Evolutionary conservation across 108 stramenopile species (phyloP).

Genomic region (Skeletonema costatum): DNA sequence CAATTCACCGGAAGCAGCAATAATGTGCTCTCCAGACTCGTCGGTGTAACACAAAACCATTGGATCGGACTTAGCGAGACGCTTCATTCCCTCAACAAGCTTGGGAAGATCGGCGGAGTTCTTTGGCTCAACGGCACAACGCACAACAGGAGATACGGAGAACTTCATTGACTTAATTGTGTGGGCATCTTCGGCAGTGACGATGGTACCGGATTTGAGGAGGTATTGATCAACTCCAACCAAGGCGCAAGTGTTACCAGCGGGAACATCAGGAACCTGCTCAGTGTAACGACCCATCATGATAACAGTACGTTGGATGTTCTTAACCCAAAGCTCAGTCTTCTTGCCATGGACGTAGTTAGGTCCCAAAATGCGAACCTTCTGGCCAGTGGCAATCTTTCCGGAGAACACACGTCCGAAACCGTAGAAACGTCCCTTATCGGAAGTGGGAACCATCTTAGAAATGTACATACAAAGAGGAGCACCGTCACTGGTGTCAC

Average conservation of each 20-base stretch:
- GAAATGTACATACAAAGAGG: conserved; percentile 99
- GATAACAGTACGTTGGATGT: conserved; percentile 99
- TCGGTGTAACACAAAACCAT: conserved; percentile 99
- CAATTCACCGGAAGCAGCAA: conserved; percentile 99
- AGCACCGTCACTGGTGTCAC: conserved; percentile 94
- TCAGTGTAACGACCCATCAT: conserved; percentile 99
- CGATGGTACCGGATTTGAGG: conserved; percentile 99
- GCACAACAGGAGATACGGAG: conserved; percentile 99
- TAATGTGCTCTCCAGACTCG: conserved; percentile 99
- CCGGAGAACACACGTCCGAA: conserved; percentile 99
- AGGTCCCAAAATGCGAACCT: conserved; percentile 99
- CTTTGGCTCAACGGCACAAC: conserved; percentile 99
- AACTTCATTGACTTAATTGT: conserved; percentile 99
- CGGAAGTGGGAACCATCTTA: conserved; percentile 99
- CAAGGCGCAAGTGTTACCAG: conserved; percentile 99
- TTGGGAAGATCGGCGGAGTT: conserved; percentile 99
- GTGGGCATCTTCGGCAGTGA: conserved; percentile 95
- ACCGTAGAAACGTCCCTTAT: conserved; percentile 99
- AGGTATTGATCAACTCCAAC: conserved; percentile 99
- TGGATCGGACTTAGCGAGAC: conserved; percentile 99
- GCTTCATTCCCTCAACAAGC: conserved; percentile 99
- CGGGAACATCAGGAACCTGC: conserved; percentile 98
- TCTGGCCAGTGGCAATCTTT: conserved; percentile 98
- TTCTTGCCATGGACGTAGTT: conserved; percentile 99
- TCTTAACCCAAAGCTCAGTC: conserved; percentile 99